These are phyloP conservation scores for Dichotomopilus funicola DNA, from an alignment of 2,329 filamentous ascomycete genomes.

Conservation along the genomic window DNA sequence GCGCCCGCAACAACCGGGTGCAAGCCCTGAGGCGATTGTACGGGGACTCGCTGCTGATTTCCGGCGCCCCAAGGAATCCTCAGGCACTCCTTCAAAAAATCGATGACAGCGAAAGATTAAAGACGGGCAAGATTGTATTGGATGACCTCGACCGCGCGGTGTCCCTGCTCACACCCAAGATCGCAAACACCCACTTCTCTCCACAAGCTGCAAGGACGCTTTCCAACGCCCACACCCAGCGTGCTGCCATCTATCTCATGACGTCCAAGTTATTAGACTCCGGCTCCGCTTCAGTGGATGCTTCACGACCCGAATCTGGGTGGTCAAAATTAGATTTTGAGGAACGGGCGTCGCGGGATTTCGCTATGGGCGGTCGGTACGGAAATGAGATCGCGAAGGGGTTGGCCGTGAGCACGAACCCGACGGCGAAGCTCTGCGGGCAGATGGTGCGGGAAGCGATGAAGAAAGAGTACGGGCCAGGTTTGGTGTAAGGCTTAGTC, in stretches of 20 bases:
- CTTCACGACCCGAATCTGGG: conserved; percentile 35
- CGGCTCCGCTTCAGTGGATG: conserved; percentile 32
- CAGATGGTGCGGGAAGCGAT: conserved; percentile 64
- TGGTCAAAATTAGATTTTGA: conserved; percentile 55
- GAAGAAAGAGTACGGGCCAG: conserved; percentile 59
- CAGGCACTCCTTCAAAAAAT: conserved; percentile 38
- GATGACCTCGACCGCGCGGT: conserved; percentile 54
- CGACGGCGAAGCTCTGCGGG: conserved; percentile 62
- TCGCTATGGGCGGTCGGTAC: conserved; percentile 57
- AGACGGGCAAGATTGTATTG: conserved; percentile 38
- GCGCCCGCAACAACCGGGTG: conserved; percentile 67
- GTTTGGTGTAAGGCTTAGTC: conserved; percentile 34
- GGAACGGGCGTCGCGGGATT: conserved; percentile 55
- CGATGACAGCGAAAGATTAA: conserved; percentile 32
- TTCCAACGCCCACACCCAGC: conserved; percentile 64
- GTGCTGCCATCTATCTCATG: conserved; percentile 57
- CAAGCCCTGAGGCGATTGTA: conserved; percentile 58
- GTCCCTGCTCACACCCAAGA: conserved; percentile 48
- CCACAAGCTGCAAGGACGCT: conserved; percentile 59
- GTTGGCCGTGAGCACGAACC: conserved; percentile 59
- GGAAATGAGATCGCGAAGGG: conserved; percentile 60
- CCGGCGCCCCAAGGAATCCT: conserved; percentile 31
- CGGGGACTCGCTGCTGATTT: conserved; percentile 52
- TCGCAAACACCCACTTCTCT: conserved; percentile 49
- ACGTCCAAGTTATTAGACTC: conserved; percentile 47